These are phyloP conservation scores for Ustilago vetiveriae DNA, from an alignment of 1,284 basidiomycete species.

Conservation along the genomic window DNA sequence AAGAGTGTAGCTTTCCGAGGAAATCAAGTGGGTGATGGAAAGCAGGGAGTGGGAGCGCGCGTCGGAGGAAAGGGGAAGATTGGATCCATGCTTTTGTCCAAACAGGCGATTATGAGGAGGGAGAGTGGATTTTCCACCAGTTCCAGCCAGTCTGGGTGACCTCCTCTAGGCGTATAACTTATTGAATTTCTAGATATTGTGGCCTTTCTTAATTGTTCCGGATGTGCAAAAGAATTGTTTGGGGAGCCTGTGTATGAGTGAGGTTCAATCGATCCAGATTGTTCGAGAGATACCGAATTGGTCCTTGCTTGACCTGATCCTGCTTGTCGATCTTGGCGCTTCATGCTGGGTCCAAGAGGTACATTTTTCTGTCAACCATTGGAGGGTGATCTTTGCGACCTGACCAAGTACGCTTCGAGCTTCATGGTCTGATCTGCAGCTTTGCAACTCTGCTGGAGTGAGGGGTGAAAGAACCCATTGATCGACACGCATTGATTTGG, in stretches of 20 bases:
- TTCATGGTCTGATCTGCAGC: conserved; percentile 2
- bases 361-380: conserved; percentile 20
- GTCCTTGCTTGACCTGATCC: conserved; percentile 13
- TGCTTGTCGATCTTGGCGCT: background rate
- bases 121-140: conserved; percentile 27
- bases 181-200: too few species aligned
- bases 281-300: conserved; percentile 31
- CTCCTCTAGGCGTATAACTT: too few species aligned
- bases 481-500: conserved; percentile 9
- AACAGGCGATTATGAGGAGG: conserved; percentile 32
- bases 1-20: too few species aligned
- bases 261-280: conserved; percentile 22
- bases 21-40: too few species aligned
- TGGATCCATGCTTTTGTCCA: conserved; percentile 18
- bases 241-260: background rate
- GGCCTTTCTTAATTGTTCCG: too few species aligned
- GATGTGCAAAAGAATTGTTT: background rate
- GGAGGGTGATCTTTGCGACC: background rate
- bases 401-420: background rate
- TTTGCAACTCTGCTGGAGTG: conserved; percentile 7
- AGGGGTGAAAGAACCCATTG: conserved; percentile 30
- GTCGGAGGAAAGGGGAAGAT: too few species aligned
- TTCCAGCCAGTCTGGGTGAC: conserved; percentile 4
- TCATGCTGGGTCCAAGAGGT: background rate
- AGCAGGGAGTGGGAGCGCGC: too few species aligned